phyloP scores from a whole-genome alignment of 192 early-diverging fungal species.

The Podila clonocystis region DNA sequence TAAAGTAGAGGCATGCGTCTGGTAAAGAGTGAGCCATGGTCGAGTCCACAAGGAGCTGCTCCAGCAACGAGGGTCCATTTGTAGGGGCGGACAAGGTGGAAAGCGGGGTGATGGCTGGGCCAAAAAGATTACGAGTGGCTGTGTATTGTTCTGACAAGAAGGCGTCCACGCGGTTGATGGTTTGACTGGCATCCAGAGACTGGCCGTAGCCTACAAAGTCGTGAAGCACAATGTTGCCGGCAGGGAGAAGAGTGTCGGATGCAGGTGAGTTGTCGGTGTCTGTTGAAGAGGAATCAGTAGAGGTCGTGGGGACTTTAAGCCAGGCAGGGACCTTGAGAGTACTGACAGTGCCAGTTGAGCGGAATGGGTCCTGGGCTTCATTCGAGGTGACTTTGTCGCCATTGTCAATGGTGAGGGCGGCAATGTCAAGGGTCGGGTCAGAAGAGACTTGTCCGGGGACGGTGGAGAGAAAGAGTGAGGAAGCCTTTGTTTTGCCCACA shows the following conservation, averaged over 20 bases:
- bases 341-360: slow-evolving; percentile 26
- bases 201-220: slow-evolving; percentile 53
- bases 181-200: slow-evolving; percentile 21
- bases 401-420: slow-evolving; percentile 11
- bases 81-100: slow-evolving; percentile 18
- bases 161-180: slow-evolving; percentile 36
- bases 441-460: slow-evolving; percentile 33
- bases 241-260: slow-evolving; percentile 13
- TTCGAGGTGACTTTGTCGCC: slow-evolving; percentile 1
- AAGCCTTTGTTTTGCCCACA: slow-evolving; percentile 43
- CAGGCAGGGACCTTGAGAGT: slow-evolving; percentile 40
- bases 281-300: neutral
- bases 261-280: neutral
- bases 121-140: slow-evolving; percentile 38
- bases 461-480: slow-evolving; percentile 22
- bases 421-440: slow-evolving; percentile 13
- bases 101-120: slow-evolving; percentile 24
- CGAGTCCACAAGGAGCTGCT: slow-evolving; percentile 42
- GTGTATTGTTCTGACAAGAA: slow-evolving; percentile 40
- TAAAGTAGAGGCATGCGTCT: slow-evolving; percentile 48
- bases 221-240: slow-evolving; percentile 37
- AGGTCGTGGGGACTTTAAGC: slow-evolving; percentile 17
- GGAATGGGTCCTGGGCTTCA: neutral
- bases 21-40: slow-evolving; percentile 44
- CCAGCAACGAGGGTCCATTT: slow-evolving; percentile 22